Evolutionary conservation across 2,329 filamentous ascomycete genomes (phyloP).

Genomic region (Penicillium sp.): DNA sequence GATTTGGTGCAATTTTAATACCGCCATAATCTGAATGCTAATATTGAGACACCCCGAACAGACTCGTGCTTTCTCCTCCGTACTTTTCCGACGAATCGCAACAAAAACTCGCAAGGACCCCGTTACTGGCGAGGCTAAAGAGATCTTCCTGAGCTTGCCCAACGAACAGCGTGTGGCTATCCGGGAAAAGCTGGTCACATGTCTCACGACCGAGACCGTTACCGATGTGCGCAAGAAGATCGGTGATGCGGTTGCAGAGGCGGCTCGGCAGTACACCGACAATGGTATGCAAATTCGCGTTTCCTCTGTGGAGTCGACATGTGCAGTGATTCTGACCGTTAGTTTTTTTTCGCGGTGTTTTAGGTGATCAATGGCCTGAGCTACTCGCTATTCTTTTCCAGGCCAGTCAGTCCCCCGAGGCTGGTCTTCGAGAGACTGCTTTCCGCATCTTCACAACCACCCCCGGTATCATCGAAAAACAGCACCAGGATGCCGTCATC

Average conservation of each 20-base stretch:
- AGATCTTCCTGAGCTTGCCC: conserved; percentile 81
- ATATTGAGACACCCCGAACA: conserved; percentile 38
- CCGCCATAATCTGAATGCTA: background rate
- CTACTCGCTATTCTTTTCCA: conserved; percentile 83
- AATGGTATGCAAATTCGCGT: conserved; percentile 63
- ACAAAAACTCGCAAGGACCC: conserved; percentile 80
- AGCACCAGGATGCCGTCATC: conserved; percentile 88
- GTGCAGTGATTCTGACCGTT: conserved; percentile 7
- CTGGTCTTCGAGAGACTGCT: conserved; percentile 84
- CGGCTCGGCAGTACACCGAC: conserved; percentile 92
- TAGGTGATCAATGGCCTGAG: conserved; percentile 76
- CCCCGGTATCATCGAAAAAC: conserved; percentile 91
- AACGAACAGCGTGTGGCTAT: conserved; percentile 75
- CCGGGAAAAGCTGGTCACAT: conserved; percentile 78
- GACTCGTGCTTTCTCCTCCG: conserved; percentile 87
- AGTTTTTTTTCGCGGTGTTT: conserved; percentile 3
- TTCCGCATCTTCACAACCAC: conserved; percentile 96
- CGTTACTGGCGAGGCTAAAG: conserved; percentile 68
- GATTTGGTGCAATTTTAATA: background rate
- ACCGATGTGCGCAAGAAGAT: conserved; percentile 87
- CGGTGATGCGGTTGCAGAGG: conserved; percentile 93
- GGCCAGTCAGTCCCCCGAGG: conserved; percentile 81
- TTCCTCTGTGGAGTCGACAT: background rate
- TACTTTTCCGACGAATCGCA: conserved; percentile 91
- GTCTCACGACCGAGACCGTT: conserved; percentile 70